Evolutionary conservation across 2,329 filamentous ascomycete genomes (phyloP).

Genomic region (Sporothrix mexicana): DNA sequence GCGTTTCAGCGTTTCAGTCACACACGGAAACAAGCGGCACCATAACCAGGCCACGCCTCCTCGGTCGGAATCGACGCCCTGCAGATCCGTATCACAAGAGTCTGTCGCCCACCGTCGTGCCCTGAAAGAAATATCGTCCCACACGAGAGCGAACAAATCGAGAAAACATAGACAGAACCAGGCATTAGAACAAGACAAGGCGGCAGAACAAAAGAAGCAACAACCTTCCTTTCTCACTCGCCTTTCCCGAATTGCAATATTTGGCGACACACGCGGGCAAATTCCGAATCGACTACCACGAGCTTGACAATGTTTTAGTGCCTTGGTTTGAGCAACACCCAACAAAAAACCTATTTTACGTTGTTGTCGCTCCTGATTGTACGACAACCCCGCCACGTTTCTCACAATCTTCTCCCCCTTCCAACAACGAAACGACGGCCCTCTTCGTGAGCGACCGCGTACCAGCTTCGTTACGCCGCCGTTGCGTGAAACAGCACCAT

Average conservation of each 20-base stretch:
- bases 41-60: constrained; percentile 3
- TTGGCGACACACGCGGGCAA: neutral
- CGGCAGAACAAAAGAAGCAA: neutral
- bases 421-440: neutral
- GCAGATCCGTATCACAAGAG: constrained; percentile 30
- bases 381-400: constrained; percentile 4
- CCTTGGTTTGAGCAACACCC: neutral
- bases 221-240: neutral
- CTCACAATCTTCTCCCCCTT: neutral
- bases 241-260: neutral
- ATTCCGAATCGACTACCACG: neutral
- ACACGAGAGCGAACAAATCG: constrained; percentile 7
- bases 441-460: neutral
- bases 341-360: too few relatives aligned
- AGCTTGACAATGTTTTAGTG: constrained; percentile 26
- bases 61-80: constrained; percentile 19
- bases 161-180: neutral
- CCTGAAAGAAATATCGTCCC: neutral
- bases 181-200: neutral
- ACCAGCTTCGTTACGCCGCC: neutral
- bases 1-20: constrained; percentile 23
- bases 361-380: neutral
- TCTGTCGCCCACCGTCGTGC: neutral
- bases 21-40: constrained; percentile 22
- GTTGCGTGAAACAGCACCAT: constrained; percentile 54